Conservation (phyloP, 2,329 filamentous ascomycete genomes). For the Claviceps sp. region DNA sequence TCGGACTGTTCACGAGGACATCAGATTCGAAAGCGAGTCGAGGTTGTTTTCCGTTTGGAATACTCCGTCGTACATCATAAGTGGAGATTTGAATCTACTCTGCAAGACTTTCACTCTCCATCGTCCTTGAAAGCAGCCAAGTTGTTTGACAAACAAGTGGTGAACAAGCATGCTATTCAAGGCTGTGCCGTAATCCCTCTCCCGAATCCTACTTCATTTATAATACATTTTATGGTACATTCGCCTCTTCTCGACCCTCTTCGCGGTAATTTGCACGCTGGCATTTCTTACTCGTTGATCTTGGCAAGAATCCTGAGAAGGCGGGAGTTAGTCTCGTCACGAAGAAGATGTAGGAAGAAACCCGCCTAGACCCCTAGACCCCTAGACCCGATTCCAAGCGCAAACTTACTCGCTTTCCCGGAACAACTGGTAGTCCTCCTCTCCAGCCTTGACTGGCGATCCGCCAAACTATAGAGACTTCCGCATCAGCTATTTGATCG, state of each 20-base stretch:
- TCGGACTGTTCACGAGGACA: too few relatives aligned
- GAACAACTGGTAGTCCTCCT: slow-evolving; percentile 94
- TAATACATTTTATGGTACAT: slow-evolving; percentile 24
- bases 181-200: neutral
- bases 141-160: neutral
- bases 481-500: neutral
- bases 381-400: neutral
- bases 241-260: slow-evolving; percentile 4
- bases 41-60: neutral
- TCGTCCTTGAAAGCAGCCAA: neutral
- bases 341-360: neutral
- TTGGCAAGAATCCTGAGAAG: slow-evolving; percentile 78
- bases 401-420: slow-evolving; percentile 86
- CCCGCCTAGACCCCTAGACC: too few relatives aligned
- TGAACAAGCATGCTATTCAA: slow-evolving; percentile 1
- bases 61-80: slow-evolving; percentile 3
- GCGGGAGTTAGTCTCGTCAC: neutral
- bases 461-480: slow-evolving; percentile 59
- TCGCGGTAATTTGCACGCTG: slow-evolving; percentile 4
- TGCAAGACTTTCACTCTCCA: slow-evolving; percentile 12
- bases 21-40: neutral
- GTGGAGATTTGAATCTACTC: slow-evolving; percentile 17
- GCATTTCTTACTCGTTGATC: slow-evolving; percentile 73
- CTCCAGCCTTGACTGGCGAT: slow-evolving; percentile 89
- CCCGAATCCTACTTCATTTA: slow-evolving; percentile 10